A percentile compares a stretch with the other conserved stretches of the same genome.
Evolutionary conservation across 768 basidiomycete species (phyloP).

Genomic region (Pisolithus marmoratus): DNA sequence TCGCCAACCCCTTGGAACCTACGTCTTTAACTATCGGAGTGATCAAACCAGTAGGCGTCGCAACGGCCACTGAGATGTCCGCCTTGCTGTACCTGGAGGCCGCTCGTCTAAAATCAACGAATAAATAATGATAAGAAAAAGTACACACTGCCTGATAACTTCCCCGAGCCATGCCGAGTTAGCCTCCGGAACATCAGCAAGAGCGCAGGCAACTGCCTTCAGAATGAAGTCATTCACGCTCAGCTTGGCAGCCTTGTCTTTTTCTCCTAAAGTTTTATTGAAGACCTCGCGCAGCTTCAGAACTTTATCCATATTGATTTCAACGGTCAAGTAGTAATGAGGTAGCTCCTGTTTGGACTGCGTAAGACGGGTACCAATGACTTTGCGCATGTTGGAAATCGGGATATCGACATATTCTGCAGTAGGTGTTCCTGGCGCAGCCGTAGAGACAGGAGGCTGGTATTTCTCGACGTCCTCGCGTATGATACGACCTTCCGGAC

Average conservation of each 20-base stretch:
- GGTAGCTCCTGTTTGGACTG: slow-evolving; percentile 95
- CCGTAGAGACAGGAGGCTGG: slow-evolving; percentile 47
- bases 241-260: slow-evolving; percentile 88
- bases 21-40: slow-evolving; percentile 96
- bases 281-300: slow-evolving; percentile 92
- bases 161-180: slow-evolving; percentile 99
- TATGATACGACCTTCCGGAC: slow-evolving; percentile 90
- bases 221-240: slow-evolving; percentile 98
- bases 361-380: slow-evolving; percentile 83
- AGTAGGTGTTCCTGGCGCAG: slow-evolving; percentile 42
- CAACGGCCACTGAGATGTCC: slow-evolving; percentile 95
- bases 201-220: slow-evolving; percentile 87
- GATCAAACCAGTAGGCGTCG: slow-evolving; percentile 92
- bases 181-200: slow-evolving; percentile 93
- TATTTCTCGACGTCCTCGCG: slow-evolving; percentile 93
- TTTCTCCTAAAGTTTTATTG: slow-evolving; percentile 81
- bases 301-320: slow-evolving; percentile 95
- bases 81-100: slow-evolving; percentile 81
- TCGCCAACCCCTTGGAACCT: slow-evolving; percentile 86
- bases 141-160: slow-evolving; percentile 82
- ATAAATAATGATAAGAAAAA: neutral
- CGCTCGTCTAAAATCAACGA: neutral
- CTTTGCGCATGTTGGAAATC: slow-evolving; percentile 89
- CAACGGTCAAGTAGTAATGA: slow-evolving; percentile 94
- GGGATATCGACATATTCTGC: slow-evolving; percentile 87